Base-by-base conservation (phyloP, 1,284 basidiomycete species). In the Tylopilus sp. region DNA sequence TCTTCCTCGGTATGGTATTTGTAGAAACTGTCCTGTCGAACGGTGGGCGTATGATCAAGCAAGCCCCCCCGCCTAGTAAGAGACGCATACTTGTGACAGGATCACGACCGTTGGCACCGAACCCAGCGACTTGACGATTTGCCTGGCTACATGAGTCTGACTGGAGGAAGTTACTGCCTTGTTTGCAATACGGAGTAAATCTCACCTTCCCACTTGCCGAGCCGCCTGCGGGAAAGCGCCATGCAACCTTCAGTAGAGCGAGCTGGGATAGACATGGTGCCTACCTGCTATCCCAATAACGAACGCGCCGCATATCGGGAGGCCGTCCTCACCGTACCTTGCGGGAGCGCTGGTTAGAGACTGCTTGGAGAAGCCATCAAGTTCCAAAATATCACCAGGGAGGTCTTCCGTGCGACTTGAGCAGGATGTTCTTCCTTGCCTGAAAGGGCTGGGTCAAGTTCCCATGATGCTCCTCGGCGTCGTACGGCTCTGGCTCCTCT, bases 251-350 rank as follows among this genome's bases (percentile, higher is more conserved):
- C 35, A 48, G 49, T 43, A 29, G 49, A 50, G n/a, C 37, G 56
- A 57, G 2, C 68, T 67, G 61, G 73, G 68, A 40, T 65, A 67
- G 7, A 72, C 71, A 45, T 57, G 74, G 64, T 67, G 76, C 69
- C 66, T 74, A 80, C 94, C 94, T 58, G 91, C 93, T 59, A 98
- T 88, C 9, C 89, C 94, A 51, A 98, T 87, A 26, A 97, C 91
- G 66, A 96, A 98, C 9, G 91, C 91, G 61, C 84, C 81, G 37
- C 74, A 76, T 11, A 82, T 76, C 17, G 81, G 77, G 44, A 77
- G 70, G 3, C 89, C 89, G 56, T 90, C 81, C 66, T 83, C 79
- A 26, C 77, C 79, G 63, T 91, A 91, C 87, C 87, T 90, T 56
- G 31, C 44, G 53, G 31, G 38, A 50, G 42, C 29, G 35, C 53